Conservation (phyloP, 805 yeast species). For the Candida pseudofarinosa region DNA sequence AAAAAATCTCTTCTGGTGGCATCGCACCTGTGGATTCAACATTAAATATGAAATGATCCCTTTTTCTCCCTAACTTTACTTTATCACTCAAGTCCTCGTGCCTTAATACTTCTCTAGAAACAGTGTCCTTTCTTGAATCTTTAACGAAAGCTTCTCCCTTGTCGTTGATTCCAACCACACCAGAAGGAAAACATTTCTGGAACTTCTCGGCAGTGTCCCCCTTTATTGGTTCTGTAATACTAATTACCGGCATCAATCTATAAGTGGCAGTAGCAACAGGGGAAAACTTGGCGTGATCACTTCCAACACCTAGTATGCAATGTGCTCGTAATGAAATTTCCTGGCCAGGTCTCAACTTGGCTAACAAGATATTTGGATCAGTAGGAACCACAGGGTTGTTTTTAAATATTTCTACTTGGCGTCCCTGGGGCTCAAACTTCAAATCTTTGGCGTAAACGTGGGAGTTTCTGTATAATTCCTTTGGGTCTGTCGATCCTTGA, state of each 20-base stretch:
- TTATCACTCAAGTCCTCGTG: constrained; percentile 87
- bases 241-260: constrained; percentile 84
- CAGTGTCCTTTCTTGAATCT: constrained; percentile 94
- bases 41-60: constrained; percentile 91
- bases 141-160: constrained; percentile 72
- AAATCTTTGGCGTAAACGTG: constrained; percentile 87
- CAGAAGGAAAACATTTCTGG: constrained; percentile 88
- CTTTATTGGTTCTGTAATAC: constrained; percentile 65
- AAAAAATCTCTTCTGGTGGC: constrained; percentile 94
- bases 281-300: constrained; percentile 96
- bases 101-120: constrained; percentile 91
- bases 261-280: constrained; percentile 97
- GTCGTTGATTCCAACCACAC: constrained; percentile 75
- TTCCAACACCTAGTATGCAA: constrained; percentile 86
- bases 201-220: constrained; percentile 77
- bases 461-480: constrained; percentile 76
- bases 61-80: constrained; percentile 84
- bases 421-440: constrained; percentile 88
- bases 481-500: constrained; percentile 73
- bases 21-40: constrained; percentile 96
- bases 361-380: constrained; percentile 85
- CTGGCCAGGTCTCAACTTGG: constrained; percentile 95
- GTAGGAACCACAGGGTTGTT: constrained; percentile 66
- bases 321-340: constrained; percentile 88
- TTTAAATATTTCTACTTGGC: constrained; percentile 69